Conservation (phyloP, 306 rosid genomes). For the Betula pendula region DNA sequence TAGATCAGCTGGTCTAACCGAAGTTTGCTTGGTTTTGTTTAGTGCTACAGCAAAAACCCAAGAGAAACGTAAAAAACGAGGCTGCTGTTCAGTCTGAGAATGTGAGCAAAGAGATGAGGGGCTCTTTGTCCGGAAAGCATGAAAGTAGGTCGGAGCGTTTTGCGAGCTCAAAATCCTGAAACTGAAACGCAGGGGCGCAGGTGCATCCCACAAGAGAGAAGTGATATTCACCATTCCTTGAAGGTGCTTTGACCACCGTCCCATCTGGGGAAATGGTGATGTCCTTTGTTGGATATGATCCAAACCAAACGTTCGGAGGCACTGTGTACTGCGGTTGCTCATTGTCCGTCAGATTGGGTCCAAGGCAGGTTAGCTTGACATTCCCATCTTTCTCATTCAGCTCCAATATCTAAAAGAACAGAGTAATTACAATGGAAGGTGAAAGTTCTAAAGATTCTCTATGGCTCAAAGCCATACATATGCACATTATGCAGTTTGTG, state of each 20-base stretch:
- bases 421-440: neutral
- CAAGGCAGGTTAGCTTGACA: constrained; percentile 63
- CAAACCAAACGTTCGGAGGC: constrained; percentile 83
- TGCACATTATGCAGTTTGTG: no score
- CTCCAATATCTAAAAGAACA: constrained; percentile 52
- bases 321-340: constrained; percentile 82
- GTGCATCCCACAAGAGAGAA: constrained; percentile 89
- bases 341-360: constrained; percentile 54
- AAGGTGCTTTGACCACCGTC: constrained; percentile 34
- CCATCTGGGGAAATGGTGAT: constrained; percentile 48
- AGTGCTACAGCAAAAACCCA: neutral
- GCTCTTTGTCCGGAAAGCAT: constrained; percentile 44
- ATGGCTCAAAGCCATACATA: no score
- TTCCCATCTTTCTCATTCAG: constrained; percentile 58
- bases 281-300: constrained; percentile 74
- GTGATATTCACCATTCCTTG: constrained; percentile 61
- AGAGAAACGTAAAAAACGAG: neutral
- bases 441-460: no score
- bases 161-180: constrained; percentile 79
- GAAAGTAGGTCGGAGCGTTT: constrained; percentile 60
- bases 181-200: constrained; percentile 91
- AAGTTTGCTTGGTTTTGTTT: no score
- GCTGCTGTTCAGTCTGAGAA: constrained; percentile 33
- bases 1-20: neutral
- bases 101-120: constrained; percentile 61